phyloP scores from a whole-genome alignment of 2,329 filamentous ascomycete species.

The Pestalotiopsis sp. region DNA sequence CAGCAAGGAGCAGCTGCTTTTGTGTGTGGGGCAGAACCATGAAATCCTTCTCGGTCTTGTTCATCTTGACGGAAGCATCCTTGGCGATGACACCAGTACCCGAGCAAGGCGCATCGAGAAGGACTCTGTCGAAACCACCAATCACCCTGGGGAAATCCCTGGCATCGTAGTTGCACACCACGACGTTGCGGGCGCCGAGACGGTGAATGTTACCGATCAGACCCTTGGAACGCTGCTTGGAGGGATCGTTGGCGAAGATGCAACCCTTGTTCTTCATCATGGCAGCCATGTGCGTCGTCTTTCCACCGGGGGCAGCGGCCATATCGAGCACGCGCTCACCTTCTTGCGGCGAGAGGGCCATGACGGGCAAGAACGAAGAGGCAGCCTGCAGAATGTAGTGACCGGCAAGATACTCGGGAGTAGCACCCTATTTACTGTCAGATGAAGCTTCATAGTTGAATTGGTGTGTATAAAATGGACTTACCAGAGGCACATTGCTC shows the following conservation, averaged over 20 bases:
- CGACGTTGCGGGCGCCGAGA: slow-evolving; percentile 87
- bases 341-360: slow-evolving; percentile 94
- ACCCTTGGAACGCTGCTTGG: slow-evolving; percentile 91
- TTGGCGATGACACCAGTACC: slow-evolving; percentile 98
- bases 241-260: slow-evolving; percentile 95
- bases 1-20: slow-evolving; percentile 89
- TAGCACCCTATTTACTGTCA: slow-evolving; percentile 64
- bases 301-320: slow-evolving; percentile 94
- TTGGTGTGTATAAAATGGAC: not conserved
- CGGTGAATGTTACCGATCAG: slow-evolving; percentile 98
- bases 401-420: slow-evolving; percentile 94
- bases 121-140: slow-evolving; percentile 91
- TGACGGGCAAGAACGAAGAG: slow-evolving; percentile 94
- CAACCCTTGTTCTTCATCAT: slow-evolving; percentile 97
- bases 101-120: slow-evolving; percentile 89
- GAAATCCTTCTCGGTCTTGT: slow-evolving; percentile 96
- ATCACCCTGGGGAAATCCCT: slow-evolving; percentile 92
- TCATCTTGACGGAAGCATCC: slow-evolving; percentile 95
- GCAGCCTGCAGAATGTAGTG: slow-evolving; percentile 98
- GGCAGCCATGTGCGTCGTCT: slow-evolving; percentile 94
- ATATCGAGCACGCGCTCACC: slow-evolving; percentile 90
- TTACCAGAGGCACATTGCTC: slow-evolving; percentile 59
- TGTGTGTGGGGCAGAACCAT: slow-evolving; percentile 90
- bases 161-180: slow-evolving; percentile 95
- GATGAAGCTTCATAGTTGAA: not conserved